Conservation (phyloP, 331 rosid genomes). For the Erythrophleum ivorense region DNA sequence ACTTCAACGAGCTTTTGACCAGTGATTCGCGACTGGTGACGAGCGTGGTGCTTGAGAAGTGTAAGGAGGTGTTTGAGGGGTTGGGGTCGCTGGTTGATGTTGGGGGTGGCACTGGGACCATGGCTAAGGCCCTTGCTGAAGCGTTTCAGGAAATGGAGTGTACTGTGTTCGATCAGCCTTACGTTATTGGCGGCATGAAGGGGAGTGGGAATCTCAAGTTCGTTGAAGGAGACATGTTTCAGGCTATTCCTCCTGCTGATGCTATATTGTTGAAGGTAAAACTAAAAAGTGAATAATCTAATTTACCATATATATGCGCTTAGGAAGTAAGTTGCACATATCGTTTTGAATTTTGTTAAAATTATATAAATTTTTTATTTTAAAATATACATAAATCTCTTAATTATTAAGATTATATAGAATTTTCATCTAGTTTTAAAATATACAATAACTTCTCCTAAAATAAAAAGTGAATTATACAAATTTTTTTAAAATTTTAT, state of each 20-base stretch:
- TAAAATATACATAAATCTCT: too few species aligned
- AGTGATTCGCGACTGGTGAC: conserved; percentile 38
- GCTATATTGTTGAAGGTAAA: conserved; percentile 39
- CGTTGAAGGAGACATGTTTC: conserved; percentile 49
- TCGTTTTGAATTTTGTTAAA: too few species aligned
- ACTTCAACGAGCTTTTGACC: conserved; percentile 39
- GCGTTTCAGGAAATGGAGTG: conserved; percentile 46
- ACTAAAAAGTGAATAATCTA: too few species aligned
- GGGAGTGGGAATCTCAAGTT: conserved; percentile 40
- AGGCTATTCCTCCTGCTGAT: conserved; percentile 44
- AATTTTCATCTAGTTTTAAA: too few species aligned
- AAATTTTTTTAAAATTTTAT: too few species aligned
- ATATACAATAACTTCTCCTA: too few species aligned
- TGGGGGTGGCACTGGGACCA: conserved; percentile 47
- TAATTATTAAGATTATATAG: too few species aligned
- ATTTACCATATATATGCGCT: too few species aligned
- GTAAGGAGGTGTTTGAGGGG: conserved; percentile 40
- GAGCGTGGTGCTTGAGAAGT: conserved; percentile 34
- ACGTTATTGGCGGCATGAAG: conserved; percentile 40
- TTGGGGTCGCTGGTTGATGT: conserved; percentile 53
- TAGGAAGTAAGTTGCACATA: too few species aligned
- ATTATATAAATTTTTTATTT: too few species aligned
- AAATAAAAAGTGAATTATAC: too few species aligned
- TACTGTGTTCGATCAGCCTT: conserved; percentile 51
- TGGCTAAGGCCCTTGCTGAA: conserved; percentile 45